Base-by-base conservation (phyloP, 2,329 filamentous ascomycete species). In the Acarospora socialis region DNA sequence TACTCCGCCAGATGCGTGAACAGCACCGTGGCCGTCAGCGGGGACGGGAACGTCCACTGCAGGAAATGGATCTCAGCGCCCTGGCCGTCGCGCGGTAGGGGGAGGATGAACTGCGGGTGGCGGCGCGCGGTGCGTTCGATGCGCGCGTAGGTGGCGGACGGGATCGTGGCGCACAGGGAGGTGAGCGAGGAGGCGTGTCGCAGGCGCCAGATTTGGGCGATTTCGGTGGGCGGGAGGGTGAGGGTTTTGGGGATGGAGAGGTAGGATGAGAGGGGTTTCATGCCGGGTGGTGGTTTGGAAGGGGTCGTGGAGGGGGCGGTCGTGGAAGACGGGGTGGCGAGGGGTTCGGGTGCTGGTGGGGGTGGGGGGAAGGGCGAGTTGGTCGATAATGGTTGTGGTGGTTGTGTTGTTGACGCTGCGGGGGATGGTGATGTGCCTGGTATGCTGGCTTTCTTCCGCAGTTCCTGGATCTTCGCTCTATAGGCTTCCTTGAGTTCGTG, bases 1-100 rank as follows among this genome's bases (percentile, higher is more conserved):
- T 80, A 98, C 53, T 94, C 83, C 10, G 82, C 87, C 19, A 98
- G 67, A 49, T 90, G 81, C 1, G 90, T 98, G 60, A 98, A 95
- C 20, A 98, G 73, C 4, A 95, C 77, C 0, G 79, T 82, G 1
- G 59, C 57, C 1, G 63, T 65, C 2, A 66, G 57, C 3, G 65
- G 62, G 0, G 74, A 67, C 38, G 92, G 86, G 56, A 93, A 94
- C 0, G 80, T 81, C 83, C 92, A 98, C 57, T 98, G 87, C 40
- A 98, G 59, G 55, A 92, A 93, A 58, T 98, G 90, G 27, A 98
- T 84, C 56, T 95, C 90, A 28, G 84, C 82, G 31, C 81, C 82
- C 39, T 70, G 61, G 3, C 57, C 57, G 39, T 56, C 55, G 52
- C 63, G 55, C 70, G 81, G 43, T 5, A 95, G 68, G 0, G 90